Conservation (phyloP, 2,329 filamentous ascomycete genomes). For the Microcyclospora tardicrescens region DNA sequence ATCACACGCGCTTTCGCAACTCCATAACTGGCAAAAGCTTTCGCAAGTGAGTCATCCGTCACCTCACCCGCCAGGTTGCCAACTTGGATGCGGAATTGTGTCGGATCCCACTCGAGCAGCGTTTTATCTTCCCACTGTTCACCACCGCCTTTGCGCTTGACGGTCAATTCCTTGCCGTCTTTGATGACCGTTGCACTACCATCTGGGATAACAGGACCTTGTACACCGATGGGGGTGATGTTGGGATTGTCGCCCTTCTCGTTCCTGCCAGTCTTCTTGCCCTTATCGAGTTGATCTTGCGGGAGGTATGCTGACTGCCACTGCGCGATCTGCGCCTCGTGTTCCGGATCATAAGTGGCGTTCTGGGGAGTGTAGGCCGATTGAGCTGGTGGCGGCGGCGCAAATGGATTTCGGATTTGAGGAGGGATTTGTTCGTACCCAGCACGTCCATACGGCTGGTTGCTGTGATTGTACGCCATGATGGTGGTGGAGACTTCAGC, state of each 20-base stretch:
- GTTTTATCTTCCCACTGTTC: conserved; percentile 83
- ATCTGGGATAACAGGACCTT: background rate
- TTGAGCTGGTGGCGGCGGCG: conserved; percentile 40
- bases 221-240: conserved; percentile 1
- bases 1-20: conserved; percentile 89
- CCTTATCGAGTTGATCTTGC: conserved; percentile 16
- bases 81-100: conserved; percentile 88
- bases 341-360: conserved; percentile 53
- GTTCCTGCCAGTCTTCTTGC: conserved; percentile 3
- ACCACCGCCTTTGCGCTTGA: conserved; percentile 76
- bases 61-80: conserved; percentile 95
- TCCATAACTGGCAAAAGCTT: conserved; percentile 85
- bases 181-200: background rate
- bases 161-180: conserved; percentile 55
- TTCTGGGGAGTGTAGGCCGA: conserved; percentile 15
- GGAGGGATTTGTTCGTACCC: conserved; percentile 35
- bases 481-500: too few species aligned
- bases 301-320: conserved; percentile 55
- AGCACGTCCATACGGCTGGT: conserved; percentile 9
- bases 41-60: conserved; percentile 86
- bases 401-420: conserved; percentile 72
- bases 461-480: conserved; percentile 6
- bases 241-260: conserved; percentile 8
- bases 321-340: conserved; percentile 82
- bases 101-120: conserved; percentile 89